Evolutionary conservation across 73 alveolate genomes (phyloP).

Genomic region (Urostyla sp.): DNA sequence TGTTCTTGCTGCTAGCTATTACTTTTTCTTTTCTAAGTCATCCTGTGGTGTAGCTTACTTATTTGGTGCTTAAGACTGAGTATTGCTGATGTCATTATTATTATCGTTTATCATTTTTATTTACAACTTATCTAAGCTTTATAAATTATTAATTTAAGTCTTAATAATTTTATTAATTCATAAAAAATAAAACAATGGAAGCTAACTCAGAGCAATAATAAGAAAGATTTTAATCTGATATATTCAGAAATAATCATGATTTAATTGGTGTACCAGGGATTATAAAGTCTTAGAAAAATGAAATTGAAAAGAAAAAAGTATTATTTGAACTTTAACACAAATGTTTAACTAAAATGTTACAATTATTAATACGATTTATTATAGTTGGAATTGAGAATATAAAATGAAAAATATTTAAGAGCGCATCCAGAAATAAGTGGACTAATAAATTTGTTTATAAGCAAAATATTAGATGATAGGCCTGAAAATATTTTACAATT

Average conservation of each 20-base stretch:
- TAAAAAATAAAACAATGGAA: no score
- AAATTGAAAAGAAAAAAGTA: slow-evolving; percentile 78
- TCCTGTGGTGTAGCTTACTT: no score
- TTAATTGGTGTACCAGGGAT: slow-evolving; percentile 76
- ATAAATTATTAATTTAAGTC: no score
- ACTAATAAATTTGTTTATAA: slow-evolving; percentile 77
- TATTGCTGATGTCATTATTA: no score
- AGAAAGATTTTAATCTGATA: slow-evolving; percentile 14
- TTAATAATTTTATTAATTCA: no score
- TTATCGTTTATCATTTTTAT: no score
- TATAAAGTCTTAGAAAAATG: slow-evolving; percentile 67
- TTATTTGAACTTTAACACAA: background rate
- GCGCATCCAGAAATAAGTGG: slow-evolving; percentile 90
- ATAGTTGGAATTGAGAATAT: slow-evolving; percentile 79
- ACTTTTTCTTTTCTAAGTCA: no score
- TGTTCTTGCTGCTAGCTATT: no score
- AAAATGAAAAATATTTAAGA: slow-evolving; percentile 87
- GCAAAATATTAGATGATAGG: slow-evolving; percentile 83
- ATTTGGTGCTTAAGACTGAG: no score
- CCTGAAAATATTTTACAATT: slow-evolving; percentile 87
- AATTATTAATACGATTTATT: background rate
- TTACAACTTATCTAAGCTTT: no score
- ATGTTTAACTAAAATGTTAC: background rate
- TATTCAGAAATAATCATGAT: slow-evolving; percentile 69
- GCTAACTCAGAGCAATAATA: no score